Conservation (phyloP, 2,329 filamentous ascomycete species). For the Orbilia javanica region DNA sequence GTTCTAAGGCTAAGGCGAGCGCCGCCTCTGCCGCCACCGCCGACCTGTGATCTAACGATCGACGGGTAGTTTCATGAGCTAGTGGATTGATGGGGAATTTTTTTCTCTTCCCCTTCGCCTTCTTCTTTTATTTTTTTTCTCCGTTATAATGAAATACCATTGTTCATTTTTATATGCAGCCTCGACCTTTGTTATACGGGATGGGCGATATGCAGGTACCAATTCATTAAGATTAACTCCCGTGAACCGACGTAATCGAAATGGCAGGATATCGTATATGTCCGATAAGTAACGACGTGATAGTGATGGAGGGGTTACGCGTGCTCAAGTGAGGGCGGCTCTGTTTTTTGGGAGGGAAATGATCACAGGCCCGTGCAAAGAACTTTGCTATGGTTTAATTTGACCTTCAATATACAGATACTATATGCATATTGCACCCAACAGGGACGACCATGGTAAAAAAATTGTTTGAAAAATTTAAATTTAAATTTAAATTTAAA, state of each 20-base stretch:
- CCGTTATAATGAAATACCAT: conserved; percentile 32
- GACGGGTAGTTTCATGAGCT: conserved; percentile 20
- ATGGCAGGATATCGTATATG: conserved; percentile 18
- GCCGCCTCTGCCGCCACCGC: conserved; percentile 41
- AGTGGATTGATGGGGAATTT: conserved; percentile 8
- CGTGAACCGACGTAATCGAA: conserved; percentile 6
- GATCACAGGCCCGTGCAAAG: neutral
- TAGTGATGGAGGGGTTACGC: conserved; percentile 16
- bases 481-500: neutral
- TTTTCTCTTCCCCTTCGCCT: neutral
- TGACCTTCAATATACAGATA: conserved; percentile 3
- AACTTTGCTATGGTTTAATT: neutral
- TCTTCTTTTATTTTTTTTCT: conserved; percentile 11
- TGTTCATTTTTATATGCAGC: conserved; percentile 47
- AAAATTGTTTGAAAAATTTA: neutral
- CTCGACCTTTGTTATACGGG: conserved; percentile 45
- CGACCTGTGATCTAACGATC: conserved; percentile 43
- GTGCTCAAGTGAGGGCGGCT: conserved; percentile 43
- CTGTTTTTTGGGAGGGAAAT: neutral
- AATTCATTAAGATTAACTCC: conserved; percentile 34
- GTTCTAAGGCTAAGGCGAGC: conserved; percentile 46
- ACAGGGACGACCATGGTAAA: conserved; percentile 11
- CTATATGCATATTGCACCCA: neutral
- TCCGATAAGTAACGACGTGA: conserved; percentile 26
- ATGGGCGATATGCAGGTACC: conserved; percentile 45